These are phyloP conservation scores for Onygenales sp. DNA, from an alignment of 2,329 filamentous ascomycete species.

Conservation along the genomic window DNA sequence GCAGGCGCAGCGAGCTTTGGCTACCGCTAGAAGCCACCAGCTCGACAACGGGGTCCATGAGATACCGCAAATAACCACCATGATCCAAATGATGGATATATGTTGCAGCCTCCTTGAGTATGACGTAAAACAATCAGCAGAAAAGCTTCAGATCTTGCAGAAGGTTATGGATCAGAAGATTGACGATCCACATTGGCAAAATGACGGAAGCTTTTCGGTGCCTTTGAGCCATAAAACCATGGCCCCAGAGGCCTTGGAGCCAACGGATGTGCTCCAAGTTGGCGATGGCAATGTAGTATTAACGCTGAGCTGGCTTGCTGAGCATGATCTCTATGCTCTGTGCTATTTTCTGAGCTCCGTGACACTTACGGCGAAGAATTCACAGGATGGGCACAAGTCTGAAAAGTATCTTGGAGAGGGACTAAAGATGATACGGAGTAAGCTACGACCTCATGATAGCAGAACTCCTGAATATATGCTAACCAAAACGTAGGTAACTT, in stretches of 20 bases:
- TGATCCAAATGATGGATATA: conserved; percentile 53
- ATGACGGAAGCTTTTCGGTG: conserved; percentile 39
- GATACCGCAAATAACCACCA: conserved; percentile 47
- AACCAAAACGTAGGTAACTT: conserved; percentile 23
- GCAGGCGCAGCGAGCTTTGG: conserved; percentile 52
- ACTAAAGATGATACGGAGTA: conserved; percentile 41
- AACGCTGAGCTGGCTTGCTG: conserved; percentile 51
- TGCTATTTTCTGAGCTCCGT: conserved; percentile 51
- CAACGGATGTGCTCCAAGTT: conserved; percentile 33
- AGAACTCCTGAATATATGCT: conserved; percentile 11
- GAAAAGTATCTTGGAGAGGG: conserved; percentile 51
- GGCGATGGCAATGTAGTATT: conserved; percentile 37
- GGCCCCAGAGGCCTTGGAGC: conserved; percentile 28
- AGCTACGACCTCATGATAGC: conserved; percentile 5
- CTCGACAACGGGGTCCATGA: conserved; percentile 42
- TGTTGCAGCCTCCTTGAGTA: conserved; percentile 49
- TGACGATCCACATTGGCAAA: conserved; percentile 35
- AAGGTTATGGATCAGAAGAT: conserved; percentile 42
- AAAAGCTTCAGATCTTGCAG: conserved; percentile 49
- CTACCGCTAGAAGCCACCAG: conserved; percentile 50
- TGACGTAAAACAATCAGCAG: conserved; percentile 40
- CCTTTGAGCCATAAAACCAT: conserved; percentile 31
- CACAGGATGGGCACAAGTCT: conserved; percentile 43
- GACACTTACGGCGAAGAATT: conserved; percentile 47
- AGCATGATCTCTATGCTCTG: conserved; percentile 50